Evolutionary conservation across 768 basidiomycete genomes (phyloP), one percentile per base, ranked within the genome.

Genomic region (Tulasnella sp.): DNA sequence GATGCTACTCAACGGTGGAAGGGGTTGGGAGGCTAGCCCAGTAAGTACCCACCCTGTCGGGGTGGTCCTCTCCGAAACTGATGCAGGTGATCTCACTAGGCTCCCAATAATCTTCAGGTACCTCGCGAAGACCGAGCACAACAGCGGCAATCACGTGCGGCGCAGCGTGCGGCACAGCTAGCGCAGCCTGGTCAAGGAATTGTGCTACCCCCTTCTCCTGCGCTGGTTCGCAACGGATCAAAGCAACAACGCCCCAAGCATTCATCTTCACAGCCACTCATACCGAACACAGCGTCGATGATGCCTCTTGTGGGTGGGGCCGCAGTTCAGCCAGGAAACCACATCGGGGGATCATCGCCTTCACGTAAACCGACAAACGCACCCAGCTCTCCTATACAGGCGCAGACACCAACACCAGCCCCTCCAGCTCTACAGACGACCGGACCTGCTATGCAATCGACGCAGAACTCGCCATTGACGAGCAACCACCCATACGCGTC

Each of bases 1-100:
- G 96, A 96, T 95, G 75, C 65, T 85, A 61, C 73, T 97, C 51
- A 93, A 98, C 67, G 84, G 84, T 65, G 94, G 93, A 50, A 88
- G 88, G 74, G 95, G 95, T 56, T 98, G 94, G 94, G 93, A 97
- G 73, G 80, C 79, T 38, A 38, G 29, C 26, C 32, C 45, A 41
- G 53, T 42, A 45, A 15, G 38, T 44, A 63, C 48, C 51, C 8
- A 17, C 50, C 51, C 30, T 34, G 19, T 30, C 43, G 2, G 30
- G 26, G 19, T 10, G 1, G 24, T 38, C 30, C 8, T 3, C 3
- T 49, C 17, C 41, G 47, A 17, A 56, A 59, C 42, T 53, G 59
- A 38, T 21, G 10, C 8, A 5, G 38, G 27, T 34, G 24, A 1
- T 29, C 17, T 13, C 24, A 21, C 9, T 34, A 34, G 50, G n/a